These are phyloP conservation scores for Polytrichum commune DNA, from an alignment of 225 moss, liverwort and hornwort genomes.

Conservation along the genomic window DNA sequence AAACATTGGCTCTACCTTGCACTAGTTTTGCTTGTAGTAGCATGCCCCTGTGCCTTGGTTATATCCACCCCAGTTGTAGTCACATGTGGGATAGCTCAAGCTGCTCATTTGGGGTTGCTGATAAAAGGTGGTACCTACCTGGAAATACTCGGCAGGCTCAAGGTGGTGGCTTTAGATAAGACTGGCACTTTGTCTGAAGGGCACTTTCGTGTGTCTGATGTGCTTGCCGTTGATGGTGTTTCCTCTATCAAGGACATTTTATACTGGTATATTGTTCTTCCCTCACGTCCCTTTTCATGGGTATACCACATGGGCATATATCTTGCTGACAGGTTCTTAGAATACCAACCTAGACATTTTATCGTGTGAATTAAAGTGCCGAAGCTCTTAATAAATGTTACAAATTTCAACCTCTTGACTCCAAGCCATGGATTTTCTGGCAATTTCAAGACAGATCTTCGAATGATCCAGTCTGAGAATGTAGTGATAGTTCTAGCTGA, in stretches of 20 bases:
- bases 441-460: too few relatives aligned
- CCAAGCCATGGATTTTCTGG: too few relatives aligned
- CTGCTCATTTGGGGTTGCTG: conserved; percentile 79
- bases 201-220: conserved; percentile 73
- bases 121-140: conserved; percentile 85
- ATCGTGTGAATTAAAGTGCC: too few relatives aligned
- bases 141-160: conserved; percentile 82
- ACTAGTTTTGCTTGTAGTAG: conserved; percentile 81
- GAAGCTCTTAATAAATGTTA: neutral
- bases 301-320: too few relatives aligned
- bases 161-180: conserved; percentile 86
- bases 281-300: too few relatives aligned
- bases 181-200: conserved; percentile 96
- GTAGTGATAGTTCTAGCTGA: neutral
- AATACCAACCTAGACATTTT: too few relatives aligned
- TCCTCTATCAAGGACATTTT: conserved; percentile 50
- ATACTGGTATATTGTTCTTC: conserved; percentile 57
- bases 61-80: conserved; percentile 91
- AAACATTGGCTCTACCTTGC: conserved; percentile 82
- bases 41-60: conserved; percentile 97
- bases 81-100: conserved; percentile 93
- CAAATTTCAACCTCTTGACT: too few relatives aligned
- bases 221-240: conserved; percentile 44
- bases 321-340: too few relatives aligned
- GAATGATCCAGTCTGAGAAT: neutral